Conservation (phyloP, 2,329 filamentous ascomycete genomes). For the Fusarium hostae region DNA sequence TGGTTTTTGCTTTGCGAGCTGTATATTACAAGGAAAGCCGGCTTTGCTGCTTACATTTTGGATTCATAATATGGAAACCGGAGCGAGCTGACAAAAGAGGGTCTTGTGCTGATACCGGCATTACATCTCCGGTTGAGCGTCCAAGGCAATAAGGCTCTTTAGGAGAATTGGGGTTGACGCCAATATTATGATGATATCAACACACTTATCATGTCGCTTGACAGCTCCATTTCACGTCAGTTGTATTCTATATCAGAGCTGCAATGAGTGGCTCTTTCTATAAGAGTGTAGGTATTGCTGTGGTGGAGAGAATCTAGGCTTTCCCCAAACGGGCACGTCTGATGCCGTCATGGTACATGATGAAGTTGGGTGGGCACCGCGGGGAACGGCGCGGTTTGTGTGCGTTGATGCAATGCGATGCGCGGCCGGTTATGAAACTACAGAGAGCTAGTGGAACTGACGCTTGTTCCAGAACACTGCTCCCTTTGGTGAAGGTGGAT, state of each 20-base stretch:
- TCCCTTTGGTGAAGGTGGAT: constrained; percentile 11
- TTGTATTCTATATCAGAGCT: background rate
- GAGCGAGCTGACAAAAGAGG: background rate
- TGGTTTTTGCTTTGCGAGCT: background rate
- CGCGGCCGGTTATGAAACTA: constrained; percentile 14
- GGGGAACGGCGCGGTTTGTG: constrained; percentile 33
- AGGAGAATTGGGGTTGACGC: background rate
- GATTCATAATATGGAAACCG: background rate
- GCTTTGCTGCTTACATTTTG: background rate
- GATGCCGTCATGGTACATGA: constrained; percentile 42
- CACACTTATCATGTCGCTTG: background rate
- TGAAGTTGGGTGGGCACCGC: constrained; percentile 24
- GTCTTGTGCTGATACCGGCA: background rate
- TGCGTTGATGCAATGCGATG: constrained; percentile 23
- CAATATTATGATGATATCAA: background rate
- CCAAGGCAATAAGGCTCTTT: background rate
- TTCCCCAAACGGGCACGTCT: constrained; percentile 25
- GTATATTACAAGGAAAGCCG: background rate
- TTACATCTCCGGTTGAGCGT: background rate
- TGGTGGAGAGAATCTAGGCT: constrained; percentile 1
- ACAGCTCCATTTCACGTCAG: background rate
- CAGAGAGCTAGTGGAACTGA: constrained; percentile 29
- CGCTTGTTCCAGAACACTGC: constrained; percentile 40
- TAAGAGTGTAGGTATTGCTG: background rate
- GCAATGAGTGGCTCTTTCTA: background rate